Base-by-base conservation (phyloP, 2,329 filamentous ascomycete species). In the Claviceps purpurea region DNA sequence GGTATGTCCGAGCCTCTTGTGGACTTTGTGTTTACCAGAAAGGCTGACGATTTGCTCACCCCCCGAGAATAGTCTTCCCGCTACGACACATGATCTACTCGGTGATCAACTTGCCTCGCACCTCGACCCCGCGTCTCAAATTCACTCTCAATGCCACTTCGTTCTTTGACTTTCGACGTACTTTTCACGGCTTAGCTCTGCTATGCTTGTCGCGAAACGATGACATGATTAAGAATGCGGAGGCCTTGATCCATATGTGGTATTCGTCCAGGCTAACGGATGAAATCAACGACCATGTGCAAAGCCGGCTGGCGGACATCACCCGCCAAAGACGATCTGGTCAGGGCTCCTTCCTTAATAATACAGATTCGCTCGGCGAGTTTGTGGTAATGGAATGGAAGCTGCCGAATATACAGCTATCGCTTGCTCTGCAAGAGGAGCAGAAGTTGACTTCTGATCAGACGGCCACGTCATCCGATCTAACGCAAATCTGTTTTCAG, bases 31-130 rank as follows among this genome's bases (percentile, higher is more conserved):
- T 1, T 34, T 34, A 11, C 30, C 10, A 30, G n/a, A 30, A 34
- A 45, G 11, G 11, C 43, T 46, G 22, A 46, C 8, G 10, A n/a
- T 6, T n/a, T 30, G 0, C 30, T 22, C 26, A 10, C 5, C 11
- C 6, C n/a, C 44, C n/a, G n/a, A 3, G 18, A 13, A 20, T 11
- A 64, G 62, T 53, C 4, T 56, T 51, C 2, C 47, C 49, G 3
- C 40, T 64, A 16, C 60, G 62, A 22, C 59, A 63, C 24, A 48
- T 63, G 37, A 58, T 64, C 18, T 60, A 62, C 49, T 58, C 58
- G 8, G 43, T 63, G 16, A 49, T 40, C 42, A 57, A 58, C 10
- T 22, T 63, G 44, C 58, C 59, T 5, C 45, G 52, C 3, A 58
- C 52, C 1, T 56, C 62, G 2, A 43, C 14, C 0, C 58, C 56